phyloP scores from a whole-genome alignment of 2,329 filamentous ascomycete genomes.

The Leptosphaerulina australis region DNA sequence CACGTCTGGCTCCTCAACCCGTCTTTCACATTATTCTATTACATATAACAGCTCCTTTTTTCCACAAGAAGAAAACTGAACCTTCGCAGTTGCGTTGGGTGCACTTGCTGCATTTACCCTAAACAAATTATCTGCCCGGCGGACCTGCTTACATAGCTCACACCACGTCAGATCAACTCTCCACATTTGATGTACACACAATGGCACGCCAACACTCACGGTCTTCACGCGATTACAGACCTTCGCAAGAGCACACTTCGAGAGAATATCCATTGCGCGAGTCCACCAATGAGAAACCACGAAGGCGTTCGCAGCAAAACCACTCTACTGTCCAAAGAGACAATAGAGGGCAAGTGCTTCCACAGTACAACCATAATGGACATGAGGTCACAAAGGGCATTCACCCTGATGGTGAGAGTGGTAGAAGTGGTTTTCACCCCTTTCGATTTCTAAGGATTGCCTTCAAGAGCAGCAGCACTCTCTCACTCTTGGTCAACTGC shows the following conservation, averaged over 20 bases:
- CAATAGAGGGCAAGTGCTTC: conserved; percentile 30
- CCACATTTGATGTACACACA: neutral
- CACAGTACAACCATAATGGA: conserved; percentile 53
- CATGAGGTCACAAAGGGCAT: conserved; percentile 52
- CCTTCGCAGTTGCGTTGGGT: conserved; percentile 16
- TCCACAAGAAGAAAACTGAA: conserved; percentile 5
- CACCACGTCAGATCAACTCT: neutral
- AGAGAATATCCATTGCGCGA: conserved; percentile 25
- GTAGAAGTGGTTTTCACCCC: conserved; percentile 69
- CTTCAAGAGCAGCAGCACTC: conserved; percentile 66
- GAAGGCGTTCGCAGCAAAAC: conserved; percentile 22
- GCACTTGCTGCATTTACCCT: conserved; percentile 20
- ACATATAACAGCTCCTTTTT: conserved; percentile 3
- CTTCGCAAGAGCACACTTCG: conserved; percentile 23
- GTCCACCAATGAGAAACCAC: conserved; percentile 33
- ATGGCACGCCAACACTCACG: conserved; percentile 30
- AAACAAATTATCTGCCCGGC: conserved; percentile 17
- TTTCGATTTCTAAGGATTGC: conserved; percentile 67
- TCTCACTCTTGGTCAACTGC: conserved; percentile 70
- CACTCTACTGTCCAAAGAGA: conserved; percentile 14
- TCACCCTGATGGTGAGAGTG: conserved; percentile 68
- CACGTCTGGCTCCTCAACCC: conserved; percentile 10
- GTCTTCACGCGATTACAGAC: conserved; percentile 19
- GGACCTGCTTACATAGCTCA: neutral
- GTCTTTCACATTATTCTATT: conserved; percentile 14